Conservation (phyloP, 2,329 filamentous ascomycete species). For the Sporothrix brasiliensis region DNA sequence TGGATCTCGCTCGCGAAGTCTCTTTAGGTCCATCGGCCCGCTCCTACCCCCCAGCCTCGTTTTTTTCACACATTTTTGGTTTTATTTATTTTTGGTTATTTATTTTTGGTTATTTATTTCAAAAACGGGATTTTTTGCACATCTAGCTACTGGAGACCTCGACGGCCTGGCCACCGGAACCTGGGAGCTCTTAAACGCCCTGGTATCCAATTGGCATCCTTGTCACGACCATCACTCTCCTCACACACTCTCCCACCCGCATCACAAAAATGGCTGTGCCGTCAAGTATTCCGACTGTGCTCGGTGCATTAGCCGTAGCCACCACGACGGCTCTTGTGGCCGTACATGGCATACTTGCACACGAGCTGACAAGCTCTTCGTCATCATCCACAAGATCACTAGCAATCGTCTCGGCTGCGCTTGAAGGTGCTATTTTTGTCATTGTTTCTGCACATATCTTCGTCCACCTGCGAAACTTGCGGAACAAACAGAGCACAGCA, state of each 20-base stretch:
- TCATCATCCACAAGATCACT: conserved; percentile 43
- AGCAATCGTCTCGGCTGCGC: conserved; percentile 46
- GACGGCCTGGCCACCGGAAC: conserved; percentile 16
- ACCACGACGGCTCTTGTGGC: conserved; percentile 47
- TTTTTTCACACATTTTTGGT: conserved; percentile 24
- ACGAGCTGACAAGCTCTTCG: conserved; percentile 39
- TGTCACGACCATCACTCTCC: not conserved
- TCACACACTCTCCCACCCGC: not conserved
- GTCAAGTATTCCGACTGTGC: conserved; percentile 43
- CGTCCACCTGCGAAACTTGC: conserved; percentile 38
- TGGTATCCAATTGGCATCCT: conserved; percentile 9
- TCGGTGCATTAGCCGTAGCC: conserved; percentile 46
- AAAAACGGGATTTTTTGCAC: conserved; percentile 3
- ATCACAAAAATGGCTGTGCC: conserved; percentile 43
- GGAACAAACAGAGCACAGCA: conserved; percentile 31
- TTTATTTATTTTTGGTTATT: conserved; percentile 8
- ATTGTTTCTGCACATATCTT: conserved; percentile 43
- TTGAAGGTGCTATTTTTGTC: conserved; percentile 47
- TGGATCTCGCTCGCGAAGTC: conserved; percentile 1
- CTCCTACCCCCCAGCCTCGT: conserved; percentile 16
- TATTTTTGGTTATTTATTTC: not conserved
- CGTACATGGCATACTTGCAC: conserved; percentile 48
- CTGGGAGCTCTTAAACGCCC: not conserved
- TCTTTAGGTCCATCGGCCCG: conserved; percentile 22
- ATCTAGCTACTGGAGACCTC: not conserved